phyloP scores from a whole-genome alignment of 306 rosid genomes.

The Parietaria judaica region DNA sequence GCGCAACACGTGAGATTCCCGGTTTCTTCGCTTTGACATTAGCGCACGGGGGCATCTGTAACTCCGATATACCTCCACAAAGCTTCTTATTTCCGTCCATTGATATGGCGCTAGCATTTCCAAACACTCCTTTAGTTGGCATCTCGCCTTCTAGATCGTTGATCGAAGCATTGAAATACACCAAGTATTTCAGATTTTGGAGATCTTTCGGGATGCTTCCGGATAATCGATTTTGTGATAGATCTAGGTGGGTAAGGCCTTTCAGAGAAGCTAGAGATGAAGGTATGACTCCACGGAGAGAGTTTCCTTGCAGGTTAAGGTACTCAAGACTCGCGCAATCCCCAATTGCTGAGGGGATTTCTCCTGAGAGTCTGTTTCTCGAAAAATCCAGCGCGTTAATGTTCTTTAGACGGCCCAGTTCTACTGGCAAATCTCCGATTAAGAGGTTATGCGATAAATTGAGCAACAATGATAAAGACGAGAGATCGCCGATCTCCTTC shows the following conservation, averaged over 20 bases:
- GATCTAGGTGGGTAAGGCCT: conserved; percentile 9
- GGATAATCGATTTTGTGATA: conserved; percentile 1
- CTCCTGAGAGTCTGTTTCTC: not conserved
- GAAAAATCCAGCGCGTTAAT: conserved; percentile 2
- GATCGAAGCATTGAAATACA: conserved; percentile 11
- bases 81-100: not conserved
- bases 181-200: not conserved
- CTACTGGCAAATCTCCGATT: not conserved
- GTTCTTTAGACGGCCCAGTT: conserved; percentile 1
- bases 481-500: not conserved
- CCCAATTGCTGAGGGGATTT: conserved; percentile 6
- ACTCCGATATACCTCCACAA: conserved; percentile 14
- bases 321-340: conserved; percentile 4
- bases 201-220: not conserved
- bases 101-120: not conserved
- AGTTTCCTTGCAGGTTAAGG: conserved; percentile 13
- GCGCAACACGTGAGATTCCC: not conserved
- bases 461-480: conserved; percentile 3
- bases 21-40: not conserved
- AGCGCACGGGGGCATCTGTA: conserved; percentile 15
- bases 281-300: conserved; percentile 5
- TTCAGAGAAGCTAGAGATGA: conserved; percentile 3
- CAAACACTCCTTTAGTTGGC: conserved; percentile 17
- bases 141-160: conserved; percentile 7
- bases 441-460: not conserved